Evolutionary conservation across 495 filamentous ascomycete genomes (phyloP).

Genomic region (Physcia stellaris): DNA sequence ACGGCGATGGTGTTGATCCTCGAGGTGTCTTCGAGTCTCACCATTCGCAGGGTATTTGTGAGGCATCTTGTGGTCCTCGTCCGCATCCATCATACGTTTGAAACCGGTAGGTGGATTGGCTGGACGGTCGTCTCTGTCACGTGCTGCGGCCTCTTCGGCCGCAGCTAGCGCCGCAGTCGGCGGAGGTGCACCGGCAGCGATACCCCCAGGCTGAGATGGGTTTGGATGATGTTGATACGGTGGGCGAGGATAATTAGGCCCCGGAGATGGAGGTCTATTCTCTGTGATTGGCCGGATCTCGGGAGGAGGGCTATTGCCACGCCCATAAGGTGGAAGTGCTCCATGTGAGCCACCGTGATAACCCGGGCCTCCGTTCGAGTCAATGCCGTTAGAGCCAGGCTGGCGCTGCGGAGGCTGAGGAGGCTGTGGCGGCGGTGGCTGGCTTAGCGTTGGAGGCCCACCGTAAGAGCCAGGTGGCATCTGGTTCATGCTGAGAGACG

Average conservation of each 20-base stretch:
- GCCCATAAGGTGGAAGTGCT: constrained; percentile 41
- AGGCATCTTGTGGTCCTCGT: constrained; percentile 47
- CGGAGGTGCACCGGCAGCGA: constrained; percentile 64
- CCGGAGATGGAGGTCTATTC: constrained; percentile 70
- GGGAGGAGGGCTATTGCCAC: constrained; percentile 59
- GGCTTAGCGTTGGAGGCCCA: constrained; percentile 43
- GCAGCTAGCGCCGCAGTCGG: constrained; percentile 60
- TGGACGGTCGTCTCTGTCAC: constrained; percentile 72
- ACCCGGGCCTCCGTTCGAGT: constrained; percentile 38
- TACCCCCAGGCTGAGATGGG: constrained; percentile 46
- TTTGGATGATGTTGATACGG: constrained; percentile 63
- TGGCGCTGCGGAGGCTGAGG: constrained; percentile 46
- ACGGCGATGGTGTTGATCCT: constrained; percentile 68
- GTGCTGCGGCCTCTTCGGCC: constrained; percentile 55
- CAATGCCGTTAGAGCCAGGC: constrained; percentile 48
- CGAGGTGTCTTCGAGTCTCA: constrained; percentile 71
- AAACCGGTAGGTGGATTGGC: constrained; percentile 64
- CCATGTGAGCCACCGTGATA: constrained; percentile 36
- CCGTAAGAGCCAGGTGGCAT: constrained; percentile 48
- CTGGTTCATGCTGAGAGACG: constrained; percentile 47
- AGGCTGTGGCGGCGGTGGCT: constrained; percentile 41
- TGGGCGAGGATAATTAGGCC: constrained; percentile 65
- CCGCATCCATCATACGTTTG: constrained; percentile 85
- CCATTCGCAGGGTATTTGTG: constrained; percentile 78
- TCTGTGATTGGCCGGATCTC: constrained; percentile 82